Base-by-base conservation (phyloP, 345 rosid genomes). In the Lepidium didymum region DNA sequence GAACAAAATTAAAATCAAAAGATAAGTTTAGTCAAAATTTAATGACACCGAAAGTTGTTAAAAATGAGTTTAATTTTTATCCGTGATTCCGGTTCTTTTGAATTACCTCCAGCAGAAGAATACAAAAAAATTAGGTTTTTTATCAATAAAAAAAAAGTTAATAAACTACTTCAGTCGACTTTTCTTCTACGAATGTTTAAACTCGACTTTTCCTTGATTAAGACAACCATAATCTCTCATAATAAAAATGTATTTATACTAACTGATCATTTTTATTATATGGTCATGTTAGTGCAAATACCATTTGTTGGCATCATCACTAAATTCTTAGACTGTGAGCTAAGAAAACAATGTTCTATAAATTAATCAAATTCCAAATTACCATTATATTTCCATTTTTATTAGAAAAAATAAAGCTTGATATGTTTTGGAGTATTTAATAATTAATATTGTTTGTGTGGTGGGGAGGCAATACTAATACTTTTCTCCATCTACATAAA, bases 1-100 rank as follows among this genome's bases (percentile, higher is more conserved):
- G 3, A 25, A 25, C 31, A 27, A 27, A 27, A 27, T 27, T 27
- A 27, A 27, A 27, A 4, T 27, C 31, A 4, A 27, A 37, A 25
- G 5, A 1, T 31, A n/a, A n/a, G 49, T 25, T 64, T 25, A 10
- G 23, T 37, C 21, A 13, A 10, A n/a, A 49, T 7, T 63, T 35
- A 21, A 3, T 27, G 31, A 27, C 31, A 27, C 6, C 31, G 31
- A 27, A 27, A 27, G 31, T 27, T 27, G 31, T 27, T 0, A 27
- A 27, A 27, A 27, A 4, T 4, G 31, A 27, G 31, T 4, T 43
- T 18, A 71, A 31, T 64, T 10, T 8, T 1, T 19, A 14, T 40
- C 54, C 46, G 66, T 73, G 77, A 73, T 57, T 64, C 38, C 61
- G 66, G 67, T 65, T 49, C 66, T 2, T 64, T 40, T 64, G 65